Percentiles rank a stretch among this genome's conserved stretches.
Conservation (phyloP, 495 filamentous ascomycete species). For the Podospora fimiseda region DNA sequence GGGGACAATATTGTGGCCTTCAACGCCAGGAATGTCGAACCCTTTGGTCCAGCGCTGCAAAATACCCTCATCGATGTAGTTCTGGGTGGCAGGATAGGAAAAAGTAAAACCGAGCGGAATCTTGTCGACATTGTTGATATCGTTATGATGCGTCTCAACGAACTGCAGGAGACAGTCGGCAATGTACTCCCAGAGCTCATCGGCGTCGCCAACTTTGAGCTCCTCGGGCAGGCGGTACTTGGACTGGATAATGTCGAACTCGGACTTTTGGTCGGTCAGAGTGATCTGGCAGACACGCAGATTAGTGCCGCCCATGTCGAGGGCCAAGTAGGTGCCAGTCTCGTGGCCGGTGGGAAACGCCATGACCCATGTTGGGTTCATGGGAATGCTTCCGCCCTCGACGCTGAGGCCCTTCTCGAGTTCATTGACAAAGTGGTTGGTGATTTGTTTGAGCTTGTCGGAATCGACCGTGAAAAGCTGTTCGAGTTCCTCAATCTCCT, state of each 20-base stretch:
- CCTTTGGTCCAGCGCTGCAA: conserved; percentile 99
- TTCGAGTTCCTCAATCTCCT: conserved; percentile 81
- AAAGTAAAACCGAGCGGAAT: conserved; percentile 95
- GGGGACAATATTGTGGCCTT: conserved; percentile 90
- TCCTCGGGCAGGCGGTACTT: conserved; percentile 98
- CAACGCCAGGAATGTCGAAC: conserved; percentile 94
- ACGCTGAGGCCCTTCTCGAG: conserved; percentile 80
- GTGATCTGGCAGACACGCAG: conserved; percentile 95
- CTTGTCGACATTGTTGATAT: conserved; percentile 53
- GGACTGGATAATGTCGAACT: conserved; percentile 98
- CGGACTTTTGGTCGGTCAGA: conserved; percentile 81
- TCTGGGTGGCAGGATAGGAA: conserved; percentile 93
- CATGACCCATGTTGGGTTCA: conserved; percentile 99
- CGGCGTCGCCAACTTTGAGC: conserved; percentile 80
- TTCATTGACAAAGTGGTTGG: conserved; percentile 81
- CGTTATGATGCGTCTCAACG: conserved; percentile 80
- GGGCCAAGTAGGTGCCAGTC: conserved; percentile 81
- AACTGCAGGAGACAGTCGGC: conserved; percentile 97
- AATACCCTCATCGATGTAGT: conserved; percentile 93
- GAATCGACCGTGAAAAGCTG: conserved; percentile 74
- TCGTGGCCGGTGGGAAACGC: conserved; percentile 84
- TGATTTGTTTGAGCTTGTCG: conserved; percentile 79
- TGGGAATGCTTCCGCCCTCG: conserved; percentile 91
- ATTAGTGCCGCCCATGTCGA: conserved; percentile 99
- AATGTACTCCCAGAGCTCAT: conserved; percentile 96